Percentiles rank a stretch among this genome's conserved stretches.
These are phyloP conservation scores for Apiospora phragmitis DNA, from an alignment of 2,329 filamentous ascomycete species.

Conservation along the genomic window DNA sequence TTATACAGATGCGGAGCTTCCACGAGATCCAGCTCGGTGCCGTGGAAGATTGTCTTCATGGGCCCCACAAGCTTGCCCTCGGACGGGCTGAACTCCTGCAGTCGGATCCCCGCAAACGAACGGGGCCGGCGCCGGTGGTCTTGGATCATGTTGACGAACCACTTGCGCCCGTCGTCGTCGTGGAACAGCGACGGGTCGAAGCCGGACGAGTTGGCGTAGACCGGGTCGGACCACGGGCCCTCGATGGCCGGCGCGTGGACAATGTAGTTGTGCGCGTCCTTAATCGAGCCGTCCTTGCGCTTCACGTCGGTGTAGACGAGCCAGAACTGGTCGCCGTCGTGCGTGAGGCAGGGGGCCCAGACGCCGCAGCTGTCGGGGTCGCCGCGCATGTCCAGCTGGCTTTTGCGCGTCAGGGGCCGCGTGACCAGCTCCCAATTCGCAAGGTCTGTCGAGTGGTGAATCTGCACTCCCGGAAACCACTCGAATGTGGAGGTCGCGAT, in stretches of 20 bases:
- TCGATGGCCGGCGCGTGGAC: slow-evolving; percentile 53
- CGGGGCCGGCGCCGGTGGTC: slow-evolving; percentile 52
- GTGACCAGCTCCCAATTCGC: slow-evolving; percentile 51
- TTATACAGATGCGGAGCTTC: slow-evolving; percentile 62
- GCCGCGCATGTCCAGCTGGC: slow-evolving; percentile 58
- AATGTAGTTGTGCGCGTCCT: slow-evolving; percentile 65
- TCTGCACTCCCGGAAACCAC: slow-evolving; percentile 56
- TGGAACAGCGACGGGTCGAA: slow-evolving; percentile 64
- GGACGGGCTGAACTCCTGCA: slow-evolving; percentile 57
- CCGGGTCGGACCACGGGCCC: slow-evolving; percentile 63
- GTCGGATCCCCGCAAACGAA: slow-evolving; percentile 55
- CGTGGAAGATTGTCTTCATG: slow-evolving; percentile 54
- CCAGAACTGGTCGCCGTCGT: slow-evolving; percentile 62
- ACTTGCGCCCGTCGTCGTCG: slow-evolving; percentile 56
- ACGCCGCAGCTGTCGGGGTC: slow-evolving; percentile 60
- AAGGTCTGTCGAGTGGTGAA: slow-evolving; percentile 53
- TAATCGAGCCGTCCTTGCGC: slow-evolving; percentile 66
- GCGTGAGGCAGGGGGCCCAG: slow-evolving; percentile 65
- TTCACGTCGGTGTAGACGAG: slow-evolving; percentile 68
- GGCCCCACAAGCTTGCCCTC: slow-evolving; percentile 54
- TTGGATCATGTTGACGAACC: slow-evolving; percentile 58
- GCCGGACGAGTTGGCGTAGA: slow-evolving; percentile 60
- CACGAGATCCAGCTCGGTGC: slow-evolving; percentile 54
- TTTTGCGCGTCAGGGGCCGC: slow-evolving; percentile 49
- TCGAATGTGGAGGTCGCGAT: slow-evolving; percentile 58